phyloP scores from a whole-genome alignment of 1,139 yeast species.

The Blastobotrys arbuscula region DNA sequence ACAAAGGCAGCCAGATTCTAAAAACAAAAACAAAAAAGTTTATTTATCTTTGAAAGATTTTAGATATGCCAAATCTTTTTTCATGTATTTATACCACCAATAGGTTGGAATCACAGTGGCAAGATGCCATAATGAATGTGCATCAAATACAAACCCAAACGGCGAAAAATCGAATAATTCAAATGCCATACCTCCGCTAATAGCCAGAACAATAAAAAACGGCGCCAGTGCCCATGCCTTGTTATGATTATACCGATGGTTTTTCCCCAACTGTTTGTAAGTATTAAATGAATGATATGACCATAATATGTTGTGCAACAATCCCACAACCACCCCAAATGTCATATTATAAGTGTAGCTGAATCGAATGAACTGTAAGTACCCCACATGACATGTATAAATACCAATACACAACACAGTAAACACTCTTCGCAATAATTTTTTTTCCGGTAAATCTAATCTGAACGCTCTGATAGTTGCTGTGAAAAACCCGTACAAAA shows the following conservation, averaged over 20 bases:
- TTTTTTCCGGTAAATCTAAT: conserved; percentile 42
- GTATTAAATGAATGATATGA: conserved; percentile 31
- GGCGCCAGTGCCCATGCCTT: conserved; percentile 48
- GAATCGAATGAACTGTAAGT: conserved; percentile 66
- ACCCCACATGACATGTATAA: conserved; percentile 58
- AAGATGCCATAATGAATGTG: conserved; percentile 89
- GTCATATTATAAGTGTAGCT: conserved; percentile 92
- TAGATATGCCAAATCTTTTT: conserved; percentile 27
- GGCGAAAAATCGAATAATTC: conserved; percentile 91
- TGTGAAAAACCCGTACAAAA: conserved; percentile 69
- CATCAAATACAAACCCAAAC: conserved; percentile 60
- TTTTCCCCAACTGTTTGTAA: conserved; percentile 11
- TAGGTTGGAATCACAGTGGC: conserved; percentile 37
- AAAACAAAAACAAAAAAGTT: neutral
- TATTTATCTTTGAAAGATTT: conserved; percentile 5
- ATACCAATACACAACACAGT: conserved; percentile 42
- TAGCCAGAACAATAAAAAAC: conserved; percentile 43
- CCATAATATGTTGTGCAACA: conserved; percentile 63
- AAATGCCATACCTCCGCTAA: conserved; percentile 71
- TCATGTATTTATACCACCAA: conserved; percentile 38
- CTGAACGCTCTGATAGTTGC: conserved; percentile 54
- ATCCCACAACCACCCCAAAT: conserved; percentile 75
- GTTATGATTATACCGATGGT: neutral
- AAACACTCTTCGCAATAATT: conserved; percentile 34
- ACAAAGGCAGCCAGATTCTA: conserved; percentile 24